Conservation (phyloP, 805 yeast species). For the Metschnikowia peoriensis region DNA sequence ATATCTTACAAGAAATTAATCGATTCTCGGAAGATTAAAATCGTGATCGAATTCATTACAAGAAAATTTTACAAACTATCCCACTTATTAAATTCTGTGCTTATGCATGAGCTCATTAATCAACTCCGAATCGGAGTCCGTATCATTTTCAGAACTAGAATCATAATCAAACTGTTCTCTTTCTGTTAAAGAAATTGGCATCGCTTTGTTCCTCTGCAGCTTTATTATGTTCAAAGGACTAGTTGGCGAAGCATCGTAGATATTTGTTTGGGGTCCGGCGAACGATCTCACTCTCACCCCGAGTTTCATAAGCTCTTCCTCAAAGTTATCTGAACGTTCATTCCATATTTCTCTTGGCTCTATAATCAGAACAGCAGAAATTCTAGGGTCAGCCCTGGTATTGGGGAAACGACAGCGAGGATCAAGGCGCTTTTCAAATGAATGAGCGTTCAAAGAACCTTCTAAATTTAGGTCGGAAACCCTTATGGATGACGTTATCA, state of each 20-base stretch:
- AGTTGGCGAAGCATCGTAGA: constrained; percentile 1
- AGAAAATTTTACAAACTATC: background rate
- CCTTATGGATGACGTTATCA: constrained; percentile 34
- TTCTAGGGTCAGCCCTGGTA: constrained; percentile 1
- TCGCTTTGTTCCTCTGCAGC: background rate
- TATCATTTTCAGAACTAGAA: constrained; percentile 8
- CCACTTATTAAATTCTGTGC: background rate
- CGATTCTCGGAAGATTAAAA: constrained; percentile 18
- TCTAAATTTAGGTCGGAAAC: constrained; percentile 9
- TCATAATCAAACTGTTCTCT: background rate
- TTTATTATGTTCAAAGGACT: constrained; percentile 11
- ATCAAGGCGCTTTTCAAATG: background rate
- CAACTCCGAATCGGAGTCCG: constrained; percentile 19
- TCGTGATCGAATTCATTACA: no score
- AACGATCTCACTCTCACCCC: constrained; percentile 10
- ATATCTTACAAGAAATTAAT: constrained; percentile 45
- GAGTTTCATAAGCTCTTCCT: constrained; percentile 11
- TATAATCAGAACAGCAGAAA: constrained; percentile 7
- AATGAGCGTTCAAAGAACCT: background rate
- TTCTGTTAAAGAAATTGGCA: background rate
- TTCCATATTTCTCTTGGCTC: constrained; percentile 12
- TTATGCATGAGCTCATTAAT: constrained; percentile 15
- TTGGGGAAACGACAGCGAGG: background rate
- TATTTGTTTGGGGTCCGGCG: background rate
- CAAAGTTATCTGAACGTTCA: constrained; percentile 5